Conservation (phyloP, 2,329 filamentous ascomycete species). For the Alternaria arborescens region DNA sequence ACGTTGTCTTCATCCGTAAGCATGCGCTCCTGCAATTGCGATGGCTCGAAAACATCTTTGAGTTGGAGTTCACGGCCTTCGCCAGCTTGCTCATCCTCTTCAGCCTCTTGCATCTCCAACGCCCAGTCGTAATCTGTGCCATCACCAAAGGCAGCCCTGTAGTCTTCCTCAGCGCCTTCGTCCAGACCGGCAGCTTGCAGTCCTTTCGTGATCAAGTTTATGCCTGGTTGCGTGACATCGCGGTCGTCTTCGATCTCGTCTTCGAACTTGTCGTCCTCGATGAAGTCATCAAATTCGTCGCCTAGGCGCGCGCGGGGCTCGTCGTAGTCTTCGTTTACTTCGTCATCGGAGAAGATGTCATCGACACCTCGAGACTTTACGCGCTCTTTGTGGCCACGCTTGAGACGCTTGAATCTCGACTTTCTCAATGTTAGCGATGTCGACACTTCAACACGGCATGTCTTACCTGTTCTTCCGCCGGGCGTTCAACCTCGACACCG, state of each 20-base stretch:
- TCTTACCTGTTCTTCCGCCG: conserved; percentile 72
- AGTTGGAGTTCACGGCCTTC: conserved; percentile 88
- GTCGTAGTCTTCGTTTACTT: conserved; percentile 70
- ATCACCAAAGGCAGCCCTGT: conserved; percentile 94
- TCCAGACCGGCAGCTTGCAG: conserved; percentile 86
- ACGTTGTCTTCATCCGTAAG: conserved; percentile 94
- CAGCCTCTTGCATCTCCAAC: conserved; percentile 84
- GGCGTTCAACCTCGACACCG: conserved; percentile 77
- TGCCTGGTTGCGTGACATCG: conserved; percentile 83
- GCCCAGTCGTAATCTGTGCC: conserved; percentile 97
- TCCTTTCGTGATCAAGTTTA: conserved; percentile 72
- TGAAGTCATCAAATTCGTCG: conserved; percentile 73
- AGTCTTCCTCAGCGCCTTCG: conserved; percentile 92
- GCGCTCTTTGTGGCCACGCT: conserved; percentile 83
- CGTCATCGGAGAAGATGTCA: conserved; percentile 95
- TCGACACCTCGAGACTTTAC: conserved; percentile 75
- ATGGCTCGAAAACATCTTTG: conserved; percentile 98
- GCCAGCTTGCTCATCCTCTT: conserved; percentile 77
- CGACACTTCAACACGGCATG: conserved; percentile 7
- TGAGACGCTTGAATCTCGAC: conserved; percentile 95
- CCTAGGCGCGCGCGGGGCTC: conserved; percentile 46
- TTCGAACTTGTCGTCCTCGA: conserved; percentile 85
- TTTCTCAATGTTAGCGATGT: conserved; percentile 51
- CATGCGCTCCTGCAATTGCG: conserved; percentile 90
- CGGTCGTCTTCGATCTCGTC: conserved; percentile 87